Evolutionary conservation across 1,139 yeast genomes (phyloP), one percentile per base, ranked within the genome.

Genomic region (Debaryomycetaceae sp.): DNA sequence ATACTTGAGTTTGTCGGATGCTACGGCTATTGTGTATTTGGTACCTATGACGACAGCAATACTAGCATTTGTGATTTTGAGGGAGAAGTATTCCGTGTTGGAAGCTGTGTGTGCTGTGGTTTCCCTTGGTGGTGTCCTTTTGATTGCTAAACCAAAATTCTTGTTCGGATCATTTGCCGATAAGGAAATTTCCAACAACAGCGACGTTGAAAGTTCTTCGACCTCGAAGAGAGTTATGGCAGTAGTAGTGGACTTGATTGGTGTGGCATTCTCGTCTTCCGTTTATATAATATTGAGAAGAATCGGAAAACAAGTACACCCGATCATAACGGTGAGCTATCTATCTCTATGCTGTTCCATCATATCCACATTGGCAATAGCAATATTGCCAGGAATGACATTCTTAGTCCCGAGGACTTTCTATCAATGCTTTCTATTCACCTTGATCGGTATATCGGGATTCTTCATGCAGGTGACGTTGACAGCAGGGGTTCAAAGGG

Each of bases 401-500:
- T 83, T 88, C 60, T 80, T 72, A 41, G 52, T 81, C 1, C 96
- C 96, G 0, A 73, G 71, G 24, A 76, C 78, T 24, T 37, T 55
- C 1, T 68, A 70, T 52, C 93, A 88, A 58, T 86, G 96, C 95
- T 53, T 67, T 6, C 65, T 86, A 31, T 76, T 90, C 50, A 45
- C 68, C 1, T 61, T 77, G 30, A 75, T 88, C 50, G 96, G 97
- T 2, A 52, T 85, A 9, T 76, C 87, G 39, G 97, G 97, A 0
- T 90, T 90, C 61, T 65, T 83, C 45, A 86, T 85, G 82, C 97
- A 90, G 61, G 82, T 83, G 54, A 69, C 85, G 30, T 65, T 87
- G 45, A 87, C 97, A 0, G 83, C 89, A 3, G 97, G 96, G 1
- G 77, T 90, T 42, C 96, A 88, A 61, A 70, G 89, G 47, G 96